Conservation (phyloP, 1,139 yeast genomes). For the Eremothecium coryli region DNA sequence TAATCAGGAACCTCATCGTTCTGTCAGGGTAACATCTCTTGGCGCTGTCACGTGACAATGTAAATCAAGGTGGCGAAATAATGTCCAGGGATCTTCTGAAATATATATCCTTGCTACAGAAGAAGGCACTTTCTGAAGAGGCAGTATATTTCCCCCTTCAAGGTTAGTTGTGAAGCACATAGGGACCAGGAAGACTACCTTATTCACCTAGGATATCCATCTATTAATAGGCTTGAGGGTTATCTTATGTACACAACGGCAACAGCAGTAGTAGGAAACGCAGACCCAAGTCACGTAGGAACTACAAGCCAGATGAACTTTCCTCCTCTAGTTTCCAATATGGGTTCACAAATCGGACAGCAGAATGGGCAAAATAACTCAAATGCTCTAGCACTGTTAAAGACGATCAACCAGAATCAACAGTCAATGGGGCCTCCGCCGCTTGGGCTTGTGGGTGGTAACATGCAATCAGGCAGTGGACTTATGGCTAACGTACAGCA, state of each 20-base stretch:
- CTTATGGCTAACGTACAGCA: constrained; percentile 12
- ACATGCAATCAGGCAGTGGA: constrained; percentile 9
- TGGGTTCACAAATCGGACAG: constrained; percentile 1
- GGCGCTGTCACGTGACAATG: too few species aligned
- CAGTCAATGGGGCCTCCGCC: constrained; percentile 1
- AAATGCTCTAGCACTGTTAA: not conserved
- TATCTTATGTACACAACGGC: constrained; percentile 4
- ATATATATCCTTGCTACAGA: too few species aligned
- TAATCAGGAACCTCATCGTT: too few species aligned
- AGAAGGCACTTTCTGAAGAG: too few species aligned
- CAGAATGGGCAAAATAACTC: constrained; percentile 1
- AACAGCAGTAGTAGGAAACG: constrained; percentile 1
- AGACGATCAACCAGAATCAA: constrained; percentile 2
- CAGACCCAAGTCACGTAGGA: constrained; percentile 1
- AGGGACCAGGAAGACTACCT: too few species aligned
- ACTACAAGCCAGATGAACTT: constrained; percentile 4
- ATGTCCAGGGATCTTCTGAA: too few species aligned
- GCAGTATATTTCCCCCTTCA: too few species aligned
- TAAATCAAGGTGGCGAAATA: too few species aligned
- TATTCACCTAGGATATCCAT: too few species aligned
- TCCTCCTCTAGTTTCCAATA: constrained; percentile 3
- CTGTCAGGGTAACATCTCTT: too few species aligned
- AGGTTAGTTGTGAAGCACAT: too few species aligned
- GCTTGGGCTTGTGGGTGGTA: constrained; percentile 6
- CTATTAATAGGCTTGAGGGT: too few species aligned